These are phyloP conservation scores for Trichophyton verrucosum DNA, from an alignment of 2,329 filamentous ascomycete genomes.

Conservation along the genomic window DNA sequence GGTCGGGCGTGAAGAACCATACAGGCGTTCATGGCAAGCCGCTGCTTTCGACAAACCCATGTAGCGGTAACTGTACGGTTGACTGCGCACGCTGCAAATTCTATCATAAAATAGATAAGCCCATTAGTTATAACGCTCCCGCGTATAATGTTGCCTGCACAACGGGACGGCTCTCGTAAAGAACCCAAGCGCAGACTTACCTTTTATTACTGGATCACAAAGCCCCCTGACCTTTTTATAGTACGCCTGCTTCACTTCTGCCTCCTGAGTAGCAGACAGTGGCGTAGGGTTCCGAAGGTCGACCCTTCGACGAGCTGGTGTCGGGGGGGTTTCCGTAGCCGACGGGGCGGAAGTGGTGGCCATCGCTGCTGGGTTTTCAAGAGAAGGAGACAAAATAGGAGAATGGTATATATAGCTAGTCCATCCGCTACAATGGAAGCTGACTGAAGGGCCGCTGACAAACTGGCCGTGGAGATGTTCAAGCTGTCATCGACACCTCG, in stretches of 20 bases:
- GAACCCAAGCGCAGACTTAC: conserved; percentile 32
- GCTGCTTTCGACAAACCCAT: conserved; percentile 69
- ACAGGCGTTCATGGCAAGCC: conserved; percentile 82
- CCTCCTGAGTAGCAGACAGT: conserved; percentile 67
- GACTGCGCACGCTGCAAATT: conserved; percentile 80
- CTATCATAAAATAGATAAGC: conserved; percentile 36
- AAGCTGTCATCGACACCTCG: not conserved
- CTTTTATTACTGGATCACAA: conserved; percentile 68
- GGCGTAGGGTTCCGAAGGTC: conserved; percentile 62
- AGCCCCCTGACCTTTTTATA: conserved; percentile 63
- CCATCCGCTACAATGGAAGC: not conserved
- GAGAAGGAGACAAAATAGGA: not conserved
- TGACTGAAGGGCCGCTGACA: not conserved
- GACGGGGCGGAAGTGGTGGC: conserved; percentile 14
- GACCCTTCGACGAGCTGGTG: conserved; percentile 18
- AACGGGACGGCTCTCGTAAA: not conserved
- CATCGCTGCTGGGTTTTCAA: conserved; percentile 8
- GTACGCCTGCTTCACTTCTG: conserved; percentile 68
- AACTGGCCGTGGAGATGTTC: not conserved
- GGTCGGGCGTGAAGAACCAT: conserved; percentile 80
- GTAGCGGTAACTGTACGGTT: conserved; percentile 77
- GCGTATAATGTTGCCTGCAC: not conserved
- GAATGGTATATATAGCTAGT: not conserved
- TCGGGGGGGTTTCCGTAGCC: conserved; percentile 13
- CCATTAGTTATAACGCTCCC: not conserved